Conservation (phyloP, 345 rosid genomes). For the Salix purpurea region DNA sequence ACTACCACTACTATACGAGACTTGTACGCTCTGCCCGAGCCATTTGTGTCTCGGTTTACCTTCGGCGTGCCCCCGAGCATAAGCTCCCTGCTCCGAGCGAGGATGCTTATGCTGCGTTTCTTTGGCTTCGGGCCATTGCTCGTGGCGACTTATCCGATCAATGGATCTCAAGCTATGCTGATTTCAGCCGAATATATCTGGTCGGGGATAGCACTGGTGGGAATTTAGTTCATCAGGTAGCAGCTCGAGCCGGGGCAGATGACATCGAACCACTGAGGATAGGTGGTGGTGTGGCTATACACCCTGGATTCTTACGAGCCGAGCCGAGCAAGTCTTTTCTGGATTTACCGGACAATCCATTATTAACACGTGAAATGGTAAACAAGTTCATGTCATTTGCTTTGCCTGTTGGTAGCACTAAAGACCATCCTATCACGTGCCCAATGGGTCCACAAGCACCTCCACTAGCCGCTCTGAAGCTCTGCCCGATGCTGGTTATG, state of each 20-base stretch:
- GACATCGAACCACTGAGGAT: slow-evolving; percentile 30
- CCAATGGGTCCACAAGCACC: slow-evolving; percentile 2
- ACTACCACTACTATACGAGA: neutral
- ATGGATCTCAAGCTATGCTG: slow-evolving; percentile 37
- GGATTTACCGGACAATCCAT: neutral
- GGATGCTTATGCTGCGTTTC: slow-evolving; percentile 43
- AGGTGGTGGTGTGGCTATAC: slow-evolving; percentile 49
- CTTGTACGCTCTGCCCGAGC: slow-evolving; percentile 39
- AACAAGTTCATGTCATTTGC: neutral
- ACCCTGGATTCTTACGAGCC: slow-evolving; percentile 33
- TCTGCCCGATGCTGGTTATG: neutral
- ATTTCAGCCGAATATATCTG: slow-evolving; percentile 40
- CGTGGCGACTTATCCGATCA: slow-evolving; percentile 25
- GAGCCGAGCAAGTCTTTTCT: neutral
- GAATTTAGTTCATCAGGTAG: slow-evolving; percentile 54
- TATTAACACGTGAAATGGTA: slow-evolving; percentile 7
- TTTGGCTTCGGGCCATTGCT: slow-evolving; percentile 39
- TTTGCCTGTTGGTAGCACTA: neutral
- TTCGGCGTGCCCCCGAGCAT: slow-evolving; percentile 60
- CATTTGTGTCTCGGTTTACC: slow-evolving; percentile 46
- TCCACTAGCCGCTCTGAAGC: neutral
- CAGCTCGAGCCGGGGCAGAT: slow-evolving; percentile 21
- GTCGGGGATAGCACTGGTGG: slow-evolving; percentile 77
- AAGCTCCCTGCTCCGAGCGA: slow-evolving; percentile 64
- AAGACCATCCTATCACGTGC: slow-evolving; percentile 8